phyloP scores from a whole-genome alignment of 129 eudicot genomes.

The Escallonia rubra region DNA sequence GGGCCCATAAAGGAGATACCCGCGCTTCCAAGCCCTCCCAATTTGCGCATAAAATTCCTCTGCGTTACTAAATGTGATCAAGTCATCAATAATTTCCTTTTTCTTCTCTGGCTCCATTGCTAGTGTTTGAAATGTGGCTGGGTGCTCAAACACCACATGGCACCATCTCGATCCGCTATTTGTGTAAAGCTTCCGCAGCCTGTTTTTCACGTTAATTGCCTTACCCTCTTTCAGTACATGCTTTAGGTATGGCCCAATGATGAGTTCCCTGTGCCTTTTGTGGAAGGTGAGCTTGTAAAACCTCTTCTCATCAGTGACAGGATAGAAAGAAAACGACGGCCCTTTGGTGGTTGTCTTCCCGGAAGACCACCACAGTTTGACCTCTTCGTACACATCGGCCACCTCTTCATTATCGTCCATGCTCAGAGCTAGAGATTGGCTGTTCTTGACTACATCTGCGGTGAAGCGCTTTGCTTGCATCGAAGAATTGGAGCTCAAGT shows the following conservation, averaged over 20 bases:
- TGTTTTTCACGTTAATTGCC: constrained; percentile 19
- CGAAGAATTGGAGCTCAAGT: constrained; percentile 30
- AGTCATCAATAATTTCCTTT: constrained; percentile 27
- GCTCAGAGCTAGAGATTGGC: constrained; percentile 22
- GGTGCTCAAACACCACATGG: constrained; percentile 34
- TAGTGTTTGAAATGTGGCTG: constrained; percentile 28
- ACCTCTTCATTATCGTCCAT: constrained; percentile 51
- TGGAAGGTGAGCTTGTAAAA: constrained; percentile 39
- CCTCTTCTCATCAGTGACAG: constrained; percentile 27
- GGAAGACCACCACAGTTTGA: constrained; percentile 41
- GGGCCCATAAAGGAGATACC: constrained; percentile 37
- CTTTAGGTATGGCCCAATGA: constrained; percentile 21
- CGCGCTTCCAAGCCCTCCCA: constrained; percentile 45
- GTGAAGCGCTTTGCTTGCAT: constrained; percentile 34
- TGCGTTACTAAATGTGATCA: constrained; percentile 26
- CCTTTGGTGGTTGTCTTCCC: neutral
- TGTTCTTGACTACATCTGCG: constrained; percentile 13
- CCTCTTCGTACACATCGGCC: constrained; percentile 37
- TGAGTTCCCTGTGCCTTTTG: constrained; percentile 25
- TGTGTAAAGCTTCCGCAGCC: constrained; percentile 31
- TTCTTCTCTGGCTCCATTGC: constrained; percentile 27
- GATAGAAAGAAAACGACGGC: constrained; percentile 11
- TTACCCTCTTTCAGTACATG: constrained; percentile 46
- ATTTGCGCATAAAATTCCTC: constrained; percentile 24
- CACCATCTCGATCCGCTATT: constrained; percentile 25